Base-by-base conservation (phyloP, 441 rosid genomes). In the Gossypium schwendimanii region DNA sequence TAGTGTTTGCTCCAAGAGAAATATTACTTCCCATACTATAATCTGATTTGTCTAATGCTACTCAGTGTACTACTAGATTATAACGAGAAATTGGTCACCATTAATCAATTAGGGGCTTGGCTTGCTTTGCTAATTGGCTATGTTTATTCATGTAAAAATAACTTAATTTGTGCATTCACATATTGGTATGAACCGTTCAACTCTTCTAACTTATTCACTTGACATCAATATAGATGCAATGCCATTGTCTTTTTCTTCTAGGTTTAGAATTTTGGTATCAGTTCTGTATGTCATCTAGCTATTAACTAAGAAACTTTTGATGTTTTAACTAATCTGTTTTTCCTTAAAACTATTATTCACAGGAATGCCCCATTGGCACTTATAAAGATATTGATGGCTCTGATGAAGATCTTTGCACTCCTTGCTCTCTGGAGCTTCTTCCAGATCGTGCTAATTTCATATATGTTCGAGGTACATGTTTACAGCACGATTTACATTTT, bases 301-400 rank as follows among this genome's bases (percentile, higher is more conserved):
- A 6, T 52, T 12, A 15, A 20, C 5, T 18, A 7, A 44, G 10
- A 14, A 50, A 55, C 24, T 55, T 28, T 14, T 20, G 64, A 68
- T 14, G n/a, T 3, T 45, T 44, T 1, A 60, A 61, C 73, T 57
- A 39, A 44, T 60, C 8, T 33, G 6, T 20, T 2, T 39, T 73
- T 57, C 52, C 53, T 65, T 68, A 26, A 64, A 44, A 39, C 39
- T 58, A 74, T 55, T 60, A 70, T 74, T 45, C 72, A 54, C 81
- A 95, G 99, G 99, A 95, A 86, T 95, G 98, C 82, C 99, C 97
- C 69, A 74, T 91, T 80, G 99, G 99, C 70, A 95, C 98, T 71
- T 95, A 84, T 80, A 95, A 95, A 87, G 84, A 84, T 78, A 81
- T 77, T 50, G 95, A 85, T 72, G 99, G 99, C 57, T 95, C 99